Evolutionary conservation across 2,329 filamentous ascomycete species (phyloP), one percentile per base, ranked within the genome.

Genomic region (Colletotrichum sp.): DNA sequence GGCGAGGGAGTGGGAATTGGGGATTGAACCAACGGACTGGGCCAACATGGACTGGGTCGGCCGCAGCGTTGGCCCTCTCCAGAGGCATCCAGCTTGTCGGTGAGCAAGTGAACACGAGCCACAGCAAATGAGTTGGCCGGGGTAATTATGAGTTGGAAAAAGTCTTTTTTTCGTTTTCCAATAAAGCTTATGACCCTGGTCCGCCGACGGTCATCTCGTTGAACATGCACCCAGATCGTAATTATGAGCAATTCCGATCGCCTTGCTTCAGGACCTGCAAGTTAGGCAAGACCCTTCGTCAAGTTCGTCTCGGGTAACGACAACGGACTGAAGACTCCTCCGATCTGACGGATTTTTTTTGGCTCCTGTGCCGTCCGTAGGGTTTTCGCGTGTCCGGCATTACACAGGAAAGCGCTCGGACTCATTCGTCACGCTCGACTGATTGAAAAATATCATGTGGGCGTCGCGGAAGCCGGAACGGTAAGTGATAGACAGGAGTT

Each of bases 21-120:
- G 63, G 70, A 69, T 36, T 52, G 74, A 76, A 76, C 74, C 74
- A 69, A 68, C 63, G 44, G 64, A 73, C 74, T 74, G 70, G 74
- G 73, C 66, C 73, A 52, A 24, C 67, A 63, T 62, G 44, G 52
- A 52, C 49, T 67, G 69, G 69, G 62, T 26, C 71, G 70, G 57
- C 70, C 70, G 59, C 73, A 39, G 32, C 36, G 57, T 24, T 72
- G 69, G 69, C 44, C 70, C 34, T 55, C 74, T 76, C 70, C 74
- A 76, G 59, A 76, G 59, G 57, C 70, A 64, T 64, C 74, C 74
- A 24, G 72, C 59, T 66, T 69, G 74, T 69, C 74, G 70, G 74
- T 75, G 72, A 75, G 66, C 52, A 39, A 62, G 36, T 49, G 34
- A 75, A 75, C 72, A 75, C 72, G 72, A 75, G 72, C 70, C 64